A percentile compares a stretch with the other conserved stretches of the same genome.
phyloP scores from a whole-genome alignment of 331 rosid species.

The Stylosanthes scabra region DNA sequence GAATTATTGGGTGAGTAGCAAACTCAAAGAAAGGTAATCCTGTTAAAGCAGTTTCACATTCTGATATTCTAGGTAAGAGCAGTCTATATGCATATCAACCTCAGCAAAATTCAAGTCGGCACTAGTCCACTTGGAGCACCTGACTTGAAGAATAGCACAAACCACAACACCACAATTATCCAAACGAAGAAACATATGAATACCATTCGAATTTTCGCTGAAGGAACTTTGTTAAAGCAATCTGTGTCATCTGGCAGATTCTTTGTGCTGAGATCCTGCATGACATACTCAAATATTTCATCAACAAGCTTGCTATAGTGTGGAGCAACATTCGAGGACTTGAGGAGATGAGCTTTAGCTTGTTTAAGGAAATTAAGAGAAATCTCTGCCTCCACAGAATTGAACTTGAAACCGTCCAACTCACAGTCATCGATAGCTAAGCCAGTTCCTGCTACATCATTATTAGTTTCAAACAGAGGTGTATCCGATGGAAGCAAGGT shows the following conservation, averaged over 20 bases:
- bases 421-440: slow-evolving; percentile 32
- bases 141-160: slow-evolving; percentile 43
- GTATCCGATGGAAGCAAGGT: slow-evolving; percentile 42
- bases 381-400: slow-evolving; percentile 52
- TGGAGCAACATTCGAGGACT: slow-evolving; percentile 45
- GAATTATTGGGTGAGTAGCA: background rate
- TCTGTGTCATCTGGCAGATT: slow-evolving; percentile 48
- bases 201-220: slow-evolving; percentile 42
- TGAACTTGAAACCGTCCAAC: background rate
- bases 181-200: slow-evolving; percentile 48
- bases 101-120: slow-evolving; percentile 61
- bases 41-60: background rate
- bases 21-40: slow-evolving; percentile 5
- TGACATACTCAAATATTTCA: slow-evolving; percentile 51
- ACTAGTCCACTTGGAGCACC: slow-evolving; percentile 40
- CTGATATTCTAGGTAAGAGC: too few species aligned
- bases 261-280: slow-evolving; percentile 39
- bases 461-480: slow-evolving; percentile 39
- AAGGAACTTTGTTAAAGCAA: slow-evolving; percentile 35
- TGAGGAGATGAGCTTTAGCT: slow-evolving; percentile 42
- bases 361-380: slow-evolving; percentile 43
- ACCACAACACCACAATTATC: slow-evolving; percentile 50
- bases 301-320: slow-evolving; percentile 60
- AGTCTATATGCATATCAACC: slow-evolving; percentile 21
- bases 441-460: slow-evolving; percentile 28